A percentile compares a stretch with the other conserved stretches of the same genome.
phyloP scores from a whole-genome alignment of 2,329 filamentous ascomycete genomes.

The Teratosphaeriaceae sp. region DNA sequence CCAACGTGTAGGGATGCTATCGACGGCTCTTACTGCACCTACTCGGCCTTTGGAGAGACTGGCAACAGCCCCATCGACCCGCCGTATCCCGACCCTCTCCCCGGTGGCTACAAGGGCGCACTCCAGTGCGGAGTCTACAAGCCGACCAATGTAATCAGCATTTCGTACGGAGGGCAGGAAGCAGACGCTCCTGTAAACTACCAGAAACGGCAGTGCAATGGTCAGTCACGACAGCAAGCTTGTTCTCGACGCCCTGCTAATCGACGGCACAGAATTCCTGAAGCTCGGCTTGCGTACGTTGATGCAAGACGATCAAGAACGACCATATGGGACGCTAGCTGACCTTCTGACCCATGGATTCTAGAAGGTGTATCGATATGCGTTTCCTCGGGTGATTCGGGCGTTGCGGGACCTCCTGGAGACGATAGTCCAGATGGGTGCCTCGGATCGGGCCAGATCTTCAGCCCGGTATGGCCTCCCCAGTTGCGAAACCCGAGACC shows the following conservation, averaged over 20 bases:
- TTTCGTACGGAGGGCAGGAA: constrained; percentile 52
- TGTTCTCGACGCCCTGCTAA: constrained; percentile 46
- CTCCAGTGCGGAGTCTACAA: constrained; percentile 42
- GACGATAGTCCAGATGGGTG: constrained; percentile 29
- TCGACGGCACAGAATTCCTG: too few relatives aligned
- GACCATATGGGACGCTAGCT: too few relatives aligned
- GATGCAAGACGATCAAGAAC: too few relatives aligned
- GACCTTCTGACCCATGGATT: too few relatives aligned
- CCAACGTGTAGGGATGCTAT: too few relatives aligned
- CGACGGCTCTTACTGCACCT: constrained; percentile 42
- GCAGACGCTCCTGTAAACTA: constrained; percentile 45
- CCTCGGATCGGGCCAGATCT: too few relatives aligned
- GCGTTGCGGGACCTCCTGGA: constrained; percentile 32
- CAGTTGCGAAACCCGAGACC: too few relatives aligned
- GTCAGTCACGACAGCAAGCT: constrained; percentile 40
- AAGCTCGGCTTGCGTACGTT: too few relatives aligned
- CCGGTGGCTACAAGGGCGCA: constrained; percentile 45
- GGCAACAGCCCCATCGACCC: constrained; percentile 46
- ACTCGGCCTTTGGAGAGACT: constrained; percentile 43
- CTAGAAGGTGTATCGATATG: constrained; percentile 41
- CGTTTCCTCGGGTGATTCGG: constrained; percentile 40
- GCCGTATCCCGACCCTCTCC: constrained; percentile 42
- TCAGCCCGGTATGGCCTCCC: too few relatives aligned
- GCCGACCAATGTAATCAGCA: constrained; percentile 49
- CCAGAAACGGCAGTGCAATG: constrained; percentile 34